Conservation (phyloP, 306 rosid species). For the Prunus padus region DNA sequence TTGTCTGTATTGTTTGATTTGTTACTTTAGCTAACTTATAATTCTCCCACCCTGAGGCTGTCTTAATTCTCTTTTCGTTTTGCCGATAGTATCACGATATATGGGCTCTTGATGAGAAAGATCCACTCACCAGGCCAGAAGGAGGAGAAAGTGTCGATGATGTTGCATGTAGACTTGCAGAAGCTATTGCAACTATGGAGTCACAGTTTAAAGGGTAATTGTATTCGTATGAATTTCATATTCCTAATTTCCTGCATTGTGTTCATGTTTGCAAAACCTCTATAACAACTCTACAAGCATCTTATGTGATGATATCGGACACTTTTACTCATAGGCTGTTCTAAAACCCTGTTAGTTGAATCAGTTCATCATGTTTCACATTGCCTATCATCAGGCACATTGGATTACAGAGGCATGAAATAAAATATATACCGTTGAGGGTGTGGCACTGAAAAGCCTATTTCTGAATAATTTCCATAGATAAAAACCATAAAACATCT, state of each 20-base stretch:
- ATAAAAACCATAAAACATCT: not conserved
- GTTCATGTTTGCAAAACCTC: not conserved
- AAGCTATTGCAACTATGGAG: conserved; percentile 52
- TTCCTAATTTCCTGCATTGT: not conserved
- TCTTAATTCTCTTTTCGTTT: conserved; percentile 18
- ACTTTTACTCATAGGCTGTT: not conserved
- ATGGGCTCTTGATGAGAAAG: conserved; percentile 76
- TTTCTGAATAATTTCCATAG: not conserved
- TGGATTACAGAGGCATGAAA: not conserved
- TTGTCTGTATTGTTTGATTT: not conserved
- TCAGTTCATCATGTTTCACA: not conserved
- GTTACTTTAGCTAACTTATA: conserved; percentile 1
- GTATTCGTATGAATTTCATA: not conserved
- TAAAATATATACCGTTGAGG: not conserved
- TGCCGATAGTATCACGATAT: conserved; percentile 55
- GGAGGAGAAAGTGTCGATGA: conserved; percentile 92
- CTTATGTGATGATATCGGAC: not conserved
- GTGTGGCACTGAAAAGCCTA: not conserved
- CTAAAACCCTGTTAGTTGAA: not conserved
- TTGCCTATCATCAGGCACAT: not conserved
- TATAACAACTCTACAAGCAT: not conserved
- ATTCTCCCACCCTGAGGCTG: conserved; percentile 8
- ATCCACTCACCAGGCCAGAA: conserved; percentile 68
- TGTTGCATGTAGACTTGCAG: conserved; percentile 73
- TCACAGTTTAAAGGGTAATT: conserved; percentile 71